Evolutionary conservation across 1,284 basidiomycete genomes (phyloP).

Genomic region (Cutaneotrichosporon arboriforme): DNA sequence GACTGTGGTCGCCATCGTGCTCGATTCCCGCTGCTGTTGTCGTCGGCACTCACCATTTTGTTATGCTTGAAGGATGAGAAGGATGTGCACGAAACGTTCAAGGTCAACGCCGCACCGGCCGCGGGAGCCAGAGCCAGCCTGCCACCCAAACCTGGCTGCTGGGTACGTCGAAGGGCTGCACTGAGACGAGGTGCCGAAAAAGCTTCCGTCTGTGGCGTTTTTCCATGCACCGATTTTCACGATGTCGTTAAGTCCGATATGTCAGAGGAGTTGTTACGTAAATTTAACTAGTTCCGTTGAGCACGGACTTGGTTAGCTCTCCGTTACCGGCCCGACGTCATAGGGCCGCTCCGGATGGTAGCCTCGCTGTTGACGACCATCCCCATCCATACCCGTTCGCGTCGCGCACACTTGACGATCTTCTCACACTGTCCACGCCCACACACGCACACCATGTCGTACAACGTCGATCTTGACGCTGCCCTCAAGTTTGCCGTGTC

Average conservation of each 20-base stretch:
- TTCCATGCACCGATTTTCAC: neutral
- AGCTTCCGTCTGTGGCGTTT: neutral
- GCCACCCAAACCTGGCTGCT: too few relatives aligned
- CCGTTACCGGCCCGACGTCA: too few relatives aligned
- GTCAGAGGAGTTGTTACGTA: too few relatives aligned
- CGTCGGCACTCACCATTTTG: slow-evolving; percentile 19
- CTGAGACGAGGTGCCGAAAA: too few relatives aligned
- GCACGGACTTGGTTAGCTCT: too few relatives aligned
- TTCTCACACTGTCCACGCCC: neutral
- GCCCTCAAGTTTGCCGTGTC: slow-evolving; percentile 67
- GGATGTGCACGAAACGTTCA: neutral
- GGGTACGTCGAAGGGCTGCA: too few relatives aligned
- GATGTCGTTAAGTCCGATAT: neutral
- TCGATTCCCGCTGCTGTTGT: slow-evolving; percentile 1
- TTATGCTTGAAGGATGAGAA: slow-evolving; percentile 12
- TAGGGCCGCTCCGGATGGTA: too few relatives aligned
- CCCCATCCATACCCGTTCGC: too few relatives aligned
- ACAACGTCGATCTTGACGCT: slow-evolving; percentile 55
- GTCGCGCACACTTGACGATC: too few relatives aligned
- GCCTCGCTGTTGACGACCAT: too few relatives aligned
- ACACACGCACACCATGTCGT: slow-evolving; percentile 16
- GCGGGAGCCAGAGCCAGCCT: too few relatives aligned
- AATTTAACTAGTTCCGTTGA: too few relatives aligned
- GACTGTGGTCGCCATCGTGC: neutral
- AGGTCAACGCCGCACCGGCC: neutral